Evolutionary conservation across 1,284 basidiomycete genomes (phyloP).

Genomic region (Microbotryum lychnidis-dioicae): DNA sequence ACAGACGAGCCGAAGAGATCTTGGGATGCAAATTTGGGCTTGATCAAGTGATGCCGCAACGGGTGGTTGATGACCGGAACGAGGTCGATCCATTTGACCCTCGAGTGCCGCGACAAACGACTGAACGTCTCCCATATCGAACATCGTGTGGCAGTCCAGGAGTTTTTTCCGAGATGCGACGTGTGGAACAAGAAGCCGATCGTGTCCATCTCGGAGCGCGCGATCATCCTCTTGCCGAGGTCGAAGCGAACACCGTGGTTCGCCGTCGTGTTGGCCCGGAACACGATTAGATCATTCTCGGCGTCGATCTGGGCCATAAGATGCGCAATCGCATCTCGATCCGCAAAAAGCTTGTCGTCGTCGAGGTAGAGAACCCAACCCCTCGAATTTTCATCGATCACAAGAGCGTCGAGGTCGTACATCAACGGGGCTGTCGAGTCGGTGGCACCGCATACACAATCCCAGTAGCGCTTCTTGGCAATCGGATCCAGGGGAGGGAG

Average conservation of each 20-base stretch:
- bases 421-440: slow-evolving; percentile 10
- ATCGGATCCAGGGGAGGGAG: background rate
- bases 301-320: slow-evolving; percentile 24
- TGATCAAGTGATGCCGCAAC: slow-evolving; percentile 17
- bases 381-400: background rate
- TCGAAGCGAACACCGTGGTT: slow-evolving; percentile 1
- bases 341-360: slow-evolving; percentile 19
- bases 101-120: slow-evolving; percentile 8
- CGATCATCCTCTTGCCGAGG: slow-evolving; percentile 12
- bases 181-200: slow-evolving; percentile 28
- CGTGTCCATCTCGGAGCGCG: slow-evolving; percentile 13
- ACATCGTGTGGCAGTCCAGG: slow-evolving; percentile 17
- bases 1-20: slow-evolving; percentile 14
- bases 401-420: slow-evolving; percentile 14
- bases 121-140: slow-evolving; percentile 20
- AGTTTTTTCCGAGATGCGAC: slow-evolving; percentile 13
- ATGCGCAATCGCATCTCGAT: slow-evolving; percentile 11
- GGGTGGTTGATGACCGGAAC: slow-evolving; percentile 25
- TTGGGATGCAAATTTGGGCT: background rate
- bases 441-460: slow-evolving; percentile 13
- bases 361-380: slow-evolving; percentile 24
- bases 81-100: slow-evolving; percentile 27
- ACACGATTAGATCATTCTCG: slow-evolving; percentile 18
- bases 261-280: slow-evolving; percentile 12
- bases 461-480: slow-evolving; percentile 7